Base-by-base conservation (phyloP, 495 filamentous ascomycete genomes). In the Astrothelium subdiscretum region DNA sequence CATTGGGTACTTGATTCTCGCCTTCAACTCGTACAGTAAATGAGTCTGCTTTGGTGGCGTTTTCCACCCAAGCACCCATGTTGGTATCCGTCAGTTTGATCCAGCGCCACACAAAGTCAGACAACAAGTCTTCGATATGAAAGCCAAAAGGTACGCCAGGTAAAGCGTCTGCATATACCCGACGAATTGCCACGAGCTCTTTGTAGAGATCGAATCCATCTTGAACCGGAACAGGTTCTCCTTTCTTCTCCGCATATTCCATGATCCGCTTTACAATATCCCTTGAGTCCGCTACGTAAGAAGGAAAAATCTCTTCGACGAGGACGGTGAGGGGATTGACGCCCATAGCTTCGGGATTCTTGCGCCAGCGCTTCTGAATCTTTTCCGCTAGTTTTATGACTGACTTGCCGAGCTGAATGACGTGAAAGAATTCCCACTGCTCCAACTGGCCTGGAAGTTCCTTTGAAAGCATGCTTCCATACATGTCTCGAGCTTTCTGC, bases 91-190 rank as follows among this genome's bases (percentile, higher is more conserved):
- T 90, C 65, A 84, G 82, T 58, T 80, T 81, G 63, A 99, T 88
- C 91, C 92, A 99, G 31, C 89, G 84, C 91, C 91, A 96, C 29
- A 96, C 92, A 72, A 97, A 99, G 29, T 88, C 87, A 62, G 88
- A 89, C 8, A 99, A 79, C 18, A 94, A 74, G 44, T 82, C 83
- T 74, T 99, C 95, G 48, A 99, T 83, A 64, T 89, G 80, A 71
- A 96, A 95, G 12, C 84, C 86, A 71, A 97, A 99, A 4, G 74
- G 73, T 29, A 74, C 71, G 15, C 81, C 77, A 18, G 89, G 89
- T 32, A 96, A 80, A 32, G 84, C 83, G 57, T 85, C 81, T 3
- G 76, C 74, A 72, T 95, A 90, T 43, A 96, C 88, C 15, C 82
- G 80, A 10, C 91, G 86, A 57, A 97, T 87, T 66, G 86, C 86